These are phyloP conservation scores for Colletotrichum shisoi DNA, from an alignment of 2,329 filamentous ascomycete genomes.

Conservation along the genomic window DNA sequence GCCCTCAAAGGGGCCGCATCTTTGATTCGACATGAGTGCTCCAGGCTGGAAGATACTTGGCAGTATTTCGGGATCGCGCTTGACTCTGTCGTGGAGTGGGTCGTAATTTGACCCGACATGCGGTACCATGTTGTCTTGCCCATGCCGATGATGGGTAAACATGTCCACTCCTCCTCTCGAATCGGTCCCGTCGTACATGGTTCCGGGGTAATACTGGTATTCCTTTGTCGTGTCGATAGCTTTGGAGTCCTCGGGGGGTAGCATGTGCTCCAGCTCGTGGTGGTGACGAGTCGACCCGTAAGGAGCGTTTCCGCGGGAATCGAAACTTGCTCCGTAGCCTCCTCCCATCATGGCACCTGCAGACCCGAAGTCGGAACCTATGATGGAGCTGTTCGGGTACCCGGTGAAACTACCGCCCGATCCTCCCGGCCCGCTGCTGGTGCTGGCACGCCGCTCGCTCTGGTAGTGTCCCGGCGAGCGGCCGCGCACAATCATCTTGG, in stretches of 20 bases:
- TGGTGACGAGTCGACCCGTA: constrained; percentile 56
- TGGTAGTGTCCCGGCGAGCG: constrained; percentile 84
- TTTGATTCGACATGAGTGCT: constrained; percentile 50
- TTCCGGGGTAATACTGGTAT: constrained; percentile 63
- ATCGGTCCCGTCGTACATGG: constrained; percentile 58
- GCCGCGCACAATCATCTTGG: constrained; percentile 86
- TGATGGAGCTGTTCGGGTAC: constrained; percentile 52
- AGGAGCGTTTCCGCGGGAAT: constrained; percentile 51
- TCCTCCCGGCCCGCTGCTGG: constrained; percentile 72
- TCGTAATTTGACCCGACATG: constrained; percentile 47
- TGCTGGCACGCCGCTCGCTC: constrained; percentile 71
- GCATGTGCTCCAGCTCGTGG: constrained; percentile 62
- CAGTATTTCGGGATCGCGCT: constrained; percentile 59
- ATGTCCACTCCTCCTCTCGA: constrained; percentile 56
- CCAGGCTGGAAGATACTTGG: constrained; percentile 59
- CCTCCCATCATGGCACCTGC: constrained; percentile 52
- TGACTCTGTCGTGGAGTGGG: constrained; percentile 49
- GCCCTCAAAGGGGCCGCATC: constrained; percentile 61
- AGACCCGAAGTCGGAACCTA: constrained; percentile 52
- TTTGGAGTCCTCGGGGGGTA: constrained; percentile 62
- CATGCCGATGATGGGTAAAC: constrained; percentile 53
- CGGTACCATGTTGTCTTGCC: constrained; percentile 48
- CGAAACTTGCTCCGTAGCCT: constrained; percentile 51
- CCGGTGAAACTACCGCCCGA: constrained; percentile 68
- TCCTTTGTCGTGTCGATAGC: constrained; percentile 58